Conservation (phyloP, 2,329 filamentous ascomycete species). For the Aspergillus sp. region DNA sequence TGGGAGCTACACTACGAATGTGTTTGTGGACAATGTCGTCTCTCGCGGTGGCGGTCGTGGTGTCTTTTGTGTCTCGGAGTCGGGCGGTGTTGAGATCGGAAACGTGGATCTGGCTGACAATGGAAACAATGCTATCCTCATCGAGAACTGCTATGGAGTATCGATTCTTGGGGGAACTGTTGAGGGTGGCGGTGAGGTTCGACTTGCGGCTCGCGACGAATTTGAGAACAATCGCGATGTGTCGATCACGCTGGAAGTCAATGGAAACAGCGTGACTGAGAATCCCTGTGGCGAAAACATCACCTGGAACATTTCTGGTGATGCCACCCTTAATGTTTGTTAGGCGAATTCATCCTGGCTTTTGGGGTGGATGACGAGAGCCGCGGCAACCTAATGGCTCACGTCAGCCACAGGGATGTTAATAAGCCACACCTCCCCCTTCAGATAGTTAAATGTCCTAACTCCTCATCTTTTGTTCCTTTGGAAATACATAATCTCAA, state of each 20-base stretch:
- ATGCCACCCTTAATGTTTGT: constrained; percentile 6
- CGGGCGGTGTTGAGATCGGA: constrained; percentile 6
- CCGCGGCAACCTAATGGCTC: background rate
- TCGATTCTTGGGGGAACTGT: constrained; percentile 8
- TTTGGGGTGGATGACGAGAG: constrained; percentile 4
- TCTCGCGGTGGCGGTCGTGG: constrained; percentile 10
- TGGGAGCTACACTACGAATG: constrained; percentile 10
- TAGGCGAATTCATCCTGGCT: background rate
- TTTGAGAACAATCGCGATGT: constrained; percentile 7
- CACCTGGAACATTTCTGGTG: constrained; percentile 9
- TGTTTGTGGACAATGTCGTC: constrained; percentile 9
- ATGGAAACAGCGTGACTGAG: constrained; percentile 4
- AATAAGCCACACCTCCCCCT: too few species aligned
- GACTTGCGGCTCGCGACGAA: constrained; percentile 8
- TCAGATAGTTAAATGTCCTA: too few species aligned
- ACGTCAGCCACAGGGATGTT: background rate
- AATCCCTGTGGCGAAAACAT: constrained; percentile 12
- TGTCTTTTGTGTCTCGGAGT: constrained; percentile 11
- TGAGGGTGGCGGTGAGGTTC: constrained; percentile 7
- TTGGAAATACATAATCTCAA: too few species aligned
- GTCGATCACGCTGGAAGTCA: constrained; percentile 8
- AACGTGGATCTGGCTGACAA: constrained; percentile 8
- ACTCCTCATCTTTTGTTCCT: too few species aligned
- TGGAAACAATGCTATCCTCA: constrained; percentile 11
- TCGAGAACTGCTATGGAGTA: constrained; percentile 13